Base-by-base conservation (phyloP, 169 alveolate genomes). In the Toxoplasma gondii region DNA sequence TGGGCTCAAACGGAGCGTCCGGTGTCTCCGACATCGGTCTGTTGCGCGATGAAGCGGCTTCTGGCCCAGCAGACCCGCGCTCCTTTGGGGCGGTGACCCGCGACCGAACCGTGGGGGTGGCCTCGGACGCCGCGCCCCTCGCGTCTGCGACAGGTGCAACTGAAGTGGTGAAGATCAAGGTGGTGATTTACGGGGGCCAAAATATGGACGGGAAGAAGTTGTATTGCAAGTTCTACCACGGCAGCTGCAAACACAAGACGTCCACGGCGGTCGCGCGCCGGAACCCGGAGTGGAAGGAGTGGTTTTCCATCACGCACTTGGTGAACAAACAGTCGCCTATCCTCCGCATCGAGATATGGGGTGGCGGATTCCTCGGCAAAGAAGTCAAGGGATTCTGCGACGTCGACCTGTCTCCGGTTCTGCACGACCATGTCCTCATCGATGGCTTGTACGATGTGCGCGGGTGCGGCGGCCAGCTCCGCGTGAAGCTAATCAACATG, bases 361-460 rank as follows among this genome's bases (percentile, higher is more conserved):
- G 90, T 43, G 67, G 90, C 58, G 67, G 90, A 64, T 82, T 82
- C 67, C 67, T 82, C 34, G 90, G 90, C 53, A 82, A 43, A 82
- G 90, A 82, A 82, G 90, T 82, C 41, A 82, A 82, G 39, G 90
- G 90, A 41, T 82, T 82, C 90, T 82, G 90, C 36, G 90, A 82
- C 67, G 67, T 82, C 38, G 90, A 82, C 41, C 67, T 82, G 5
- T 29, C 90, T 16, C 90, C 90, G 16, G 90, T 82, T 2, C 64
- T 82, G 24, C 64, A 82, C 41, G 90, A 82, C 19, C 36, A 36
- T 24, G 38, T 82, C 67, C 90, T 82, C 41, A 39, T 82, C 53
- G 90, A 82, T 38, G 90, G 90, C 67, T 67, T 82, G 24, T 82
- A 82, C 41, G 67, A 38, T 22, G 90, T 82, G 41, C 34, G 67